phyloP scores from a whole-genome alignment of 2,329 filamentous ascomycete species.

The Ambrosiella xylebori region DNA sequence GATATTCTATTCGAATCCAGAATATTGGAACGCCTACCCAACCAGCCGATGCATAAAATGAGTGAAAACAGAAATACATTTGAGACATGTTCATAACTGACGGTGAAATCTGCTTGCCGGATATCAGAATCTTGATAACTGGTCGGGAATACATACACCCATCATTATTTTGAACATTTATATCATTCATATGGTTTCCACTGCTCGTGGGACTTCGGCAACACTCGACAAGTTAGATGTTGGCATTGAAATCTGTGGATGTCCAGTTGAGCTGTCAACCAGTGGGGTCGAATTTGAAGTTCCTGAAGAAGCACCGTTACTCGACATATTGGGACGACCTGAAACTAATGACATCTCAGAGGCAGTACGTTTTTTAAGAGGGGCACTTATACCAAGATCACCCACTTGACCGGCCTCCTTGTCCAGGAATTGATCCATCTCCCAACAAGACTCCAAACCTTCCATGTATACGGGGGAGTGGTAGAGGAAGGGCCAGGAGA shows the following conservation, averaged over 20 bases:
- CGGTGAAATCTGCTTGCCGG: no score
- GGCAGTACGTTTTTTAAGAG: slow-evolving; percentile 29
- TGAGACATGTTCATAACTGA: not conserved
- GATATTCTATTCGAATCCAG: not conserved
- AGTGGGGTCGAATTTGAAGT: not conserved
- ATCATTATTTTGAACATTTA: no score
- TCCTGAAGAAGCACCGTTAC: no score
- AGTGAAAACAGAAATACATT: not conserved
- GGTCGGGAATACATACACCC: no score
- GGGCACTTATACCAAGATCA: slow-evolving; percentile 5
- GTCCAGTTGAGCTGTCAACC: slow-evolving; percentile 2
- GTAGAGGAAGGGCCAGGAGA: slow-evolving; percentile 39
- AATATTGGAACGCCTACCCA: not conserved
- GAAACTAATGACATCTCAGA: slow-evolving; percentile 33
- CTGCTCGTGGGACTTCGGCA: slow-evolving; percentile 20
- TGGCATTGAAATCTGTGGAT: slow-evolving; percentile 5
- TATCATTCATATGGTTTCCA: slow-evolving; percentile 21
- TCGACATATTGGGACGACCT: not conserved
- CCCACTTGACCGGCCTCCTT: slow-evolving; percentile 10
- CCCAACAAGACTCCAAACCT: slow-evolving; percentile 39
- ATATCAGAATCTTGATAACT: no score
- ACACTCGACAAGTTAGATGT: slow-evolving; percentile 2
- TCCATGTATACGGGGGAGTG: slow-evolving; percentile 30
- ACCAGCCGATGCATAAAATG: not conserved
- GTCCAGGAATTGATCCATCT: slow-evolving; percentile 33